Base-by-base conservation (phyloP, 2,329 filamentous ascomycete genomes). In the Aureobasidium lini region DNA sequence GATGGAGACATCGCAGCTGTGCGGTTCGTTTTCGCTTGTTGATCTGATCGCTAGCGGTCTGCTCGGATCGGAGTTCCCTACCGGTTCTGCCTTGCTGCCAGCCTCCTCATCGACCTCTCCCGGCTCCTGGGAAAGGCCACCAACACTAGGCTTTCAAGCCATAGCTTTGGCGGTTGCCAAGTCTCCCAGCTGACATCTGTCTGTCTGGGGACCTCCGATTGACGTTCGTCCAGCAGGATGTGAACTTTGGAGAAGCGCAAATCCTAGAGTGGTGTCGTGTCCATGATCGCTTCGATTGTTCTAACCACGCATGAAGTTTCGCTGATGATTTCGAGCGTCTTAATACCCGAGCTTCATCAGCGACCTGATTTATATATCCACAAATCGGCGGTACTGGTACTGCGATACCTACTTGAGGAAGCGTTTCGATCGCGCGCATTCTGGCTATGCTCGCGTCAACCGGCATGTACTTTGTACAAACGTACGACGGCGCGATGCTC, bases 151-250 rank as follows among this genome's bases (percentile, higher is more conserved):
- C 37, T 44, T 28, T 11, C 40, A 46, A 46, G 52, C 40, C 52
- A 56, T 10, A 28, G 31, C 40, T 8, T 56, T 56, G 36, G 40
- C 29, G 52, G 40, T 23, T 23, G 52, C 52, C 52, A 56, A 56
- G 52, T 46, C 40, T 28, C 40, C 23, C 37, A 56, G 52, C 52
- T 56, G 52, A 56, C 52, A 56, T 56, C 40, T 56, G 37, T 42
- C 36, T 42, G 8, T 37, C 47, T 50, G 40, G 52, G 40, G 39
- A 37, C 40, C 31, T 56, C 9, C 52, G 40, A 46, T 56, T 54
- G 52, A 44, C 52, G 37, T 46, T 6, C 31, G 52, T 28, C 31
- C 16, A 43, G 43, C n/a, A 15, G n/a, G 50, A 54, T 43, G n/a
- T 44, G 42, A 16, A 13, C 18, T 10, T 16, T 42, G 39, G 39